Evolutionary conservation across 768 basidiomycete genomes (phyloP).

Genomic region (Naematelia encephala): DNA sequence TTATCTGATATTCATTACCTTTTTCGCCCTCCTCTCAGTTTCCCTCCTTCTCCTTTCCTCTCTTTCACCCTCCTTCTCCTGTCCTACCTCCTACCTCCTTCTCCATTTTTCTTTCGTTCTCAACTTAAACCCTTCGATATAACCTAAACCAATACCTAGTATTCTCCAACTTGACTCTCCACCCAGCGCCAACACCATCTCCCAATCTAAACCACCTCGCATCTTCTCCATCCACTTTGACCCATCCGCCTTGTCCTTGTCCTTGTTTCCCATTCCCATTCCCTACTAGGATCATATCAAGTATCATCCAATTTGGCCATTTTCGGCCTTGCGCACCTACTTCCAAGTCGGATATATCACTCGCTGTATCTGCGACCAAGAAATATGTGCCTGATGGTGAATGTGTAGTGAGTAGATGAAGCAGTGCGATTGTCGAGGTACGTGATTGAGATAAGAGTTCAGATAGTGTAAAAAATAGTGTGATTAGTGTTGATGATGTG

Average conservation of each 20-base stretch:
- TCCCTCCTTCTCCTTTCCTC: too few species aligned
- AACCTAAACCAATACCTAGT: constrained; percentile 49
- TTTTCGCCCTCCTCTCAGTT: too few species aligned
- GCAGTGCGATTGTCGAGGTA: constrained; percentile 18
- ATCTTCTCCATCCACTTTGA: constrained; percentile 34
- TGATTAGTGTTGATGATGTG: constrained; percentile 33
- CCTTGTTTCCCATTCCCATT: not conserved
- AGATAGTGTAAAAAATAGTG: constrained; percentile 48
- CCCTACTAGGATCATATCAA: constrained; percentile 25
- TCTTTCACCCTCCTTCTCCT: too few species aligned
- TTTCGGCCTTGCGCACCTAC: constrained; percentile 39
- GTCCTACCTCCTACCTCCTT: not conserved
- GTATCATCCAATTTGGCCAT: constrained; percentile 41
- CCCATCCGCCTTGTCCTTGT: constrained; percentile 24
- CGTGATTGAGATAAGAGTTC: constrained; percentile 49
- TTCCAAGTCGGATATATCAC: constrained; percentile 35
- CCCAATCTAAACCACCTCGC: constrained; percentile 43
- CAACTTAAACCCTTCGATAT: constrained; percentile 30
- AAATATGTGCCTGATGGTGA: constrained; percentile 31
- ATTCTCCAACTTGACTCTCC: constrained; percentile 49
- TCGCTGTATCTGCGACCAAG: constrained; percentile 44
- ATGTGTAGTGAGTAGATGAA: constrained; percentile 24
- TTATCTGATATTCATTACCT: too few species aligned
- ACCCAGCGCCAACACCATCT: constrained; percentile 36
- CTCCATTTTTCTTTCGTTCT: not conserved